Conservation (phyloP, 2,329 filamentous ascomycete genomes). For the Karstenula rhodostoma region DNA sequence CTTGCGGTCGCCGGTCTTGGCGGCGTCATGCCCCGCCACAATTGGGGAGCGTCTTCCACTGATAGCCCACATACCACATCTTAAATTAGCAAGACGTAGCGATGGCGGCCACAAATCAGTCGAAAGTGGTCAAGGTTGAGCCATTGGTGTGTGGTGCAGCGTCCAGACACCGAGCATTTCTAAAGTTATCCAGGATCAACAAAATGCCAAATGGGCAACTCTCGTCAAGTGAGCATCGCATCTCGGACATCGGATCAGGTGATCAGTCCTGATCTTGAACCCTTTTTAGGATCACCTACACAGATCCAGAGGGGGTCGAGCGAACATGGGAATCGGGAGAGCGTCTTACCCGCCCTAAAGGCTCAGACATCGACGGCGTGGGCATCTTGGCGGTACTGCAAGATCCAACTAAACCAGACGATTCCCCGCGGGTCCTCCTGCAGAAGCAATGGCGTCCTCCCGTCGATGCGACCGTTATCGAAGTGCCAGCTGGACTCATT, state of each 20-base stretch:
- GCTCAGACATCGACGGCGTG: conserved; percentile 73
- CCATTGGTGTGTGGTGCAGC: conserved; percentile 39
- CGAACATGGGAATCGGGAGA: conserved; percentile 78
- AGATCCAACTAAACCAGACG: conserved; percentile 39
- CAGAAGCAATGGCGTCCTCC: conserved; percentile 67
- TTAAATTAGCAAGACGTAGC: background rate
- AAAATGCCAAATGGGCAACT: conserved; percentile 52
- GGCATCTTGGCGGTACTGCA: conserved; percentile 74
- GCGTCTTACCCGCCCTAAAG: conserved; percentile 70
- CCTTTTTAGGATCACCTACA: conserved; percentile 59
- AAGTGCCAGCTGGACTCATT: conserved; percentile 69
- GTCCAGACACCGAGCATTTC: background rate
- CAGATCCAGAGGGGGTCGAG: conserved; percentile 65
- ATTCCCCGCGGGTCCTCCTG: conserved; percentile 46
- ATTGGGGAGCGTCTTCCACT: background rate
- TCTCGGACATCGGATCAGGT: background rate
- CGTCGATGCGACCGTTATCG: conserved; percentile 66
- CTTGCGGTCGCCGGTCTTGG: background rate
- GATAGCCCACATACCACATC: background rate
- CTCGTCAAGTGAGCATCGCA: conserved; percentile 44
- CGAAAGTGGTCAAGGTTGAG: conserved; percentile 46
- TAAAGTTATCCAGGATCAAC: conserved; percentile 41
- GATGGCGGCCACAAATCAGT: conserved; percentile 36
- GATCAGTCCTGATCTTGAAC: conserved; percentile 13
- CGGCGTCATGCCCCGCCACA: conserved; percentile 5